Evolutionary conservation across 768 basidiomycete species (phyloP), one percentile per base, ranked within the genome.

Genomic region (Mycena maculata): DNA sequence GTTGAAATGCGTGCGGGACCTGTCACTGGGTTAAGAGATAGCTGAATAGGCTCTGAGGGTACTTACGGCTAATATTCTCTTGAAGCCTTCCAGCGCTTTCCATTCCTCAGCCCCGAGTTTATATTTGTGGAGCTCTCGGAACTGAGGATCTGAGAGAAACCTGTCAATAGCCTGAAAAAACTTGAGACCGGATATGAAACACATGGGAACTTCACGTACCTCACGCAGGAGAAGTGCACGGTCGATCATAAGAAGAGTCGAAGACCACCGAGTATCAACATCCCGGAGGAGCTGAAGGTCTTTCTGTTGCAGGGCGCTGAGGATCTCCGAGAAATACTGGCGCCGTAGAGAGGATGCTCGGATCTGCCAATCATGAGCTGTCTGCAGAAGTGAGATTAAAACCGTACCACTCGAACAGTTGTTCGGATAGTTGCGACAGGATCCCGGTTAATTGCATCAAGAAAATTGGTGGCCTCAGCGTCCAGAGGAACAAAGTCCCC

Each of bases 211-310:
- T 53, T 69, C 3, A 27, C 27, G 28, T 33, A 77, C 76, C 52
- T 67, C 60, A 38, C 71, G 69, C 33, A 78, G 71, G 39, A 72
- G 36, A 25, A 79, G 53, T 15, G 72, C 75, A 9, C 75, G 63
- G 20, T 76, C 69, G 52, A 77, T 73, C 77, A 79, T 79, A 0
- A 75, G n/a, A n/a, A n/a, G 59, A 8, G 78, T 75, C 20, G 76
- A 79, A 15, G 75, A 78, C 79, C 79, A 80, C 2, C 73, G 56
- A 20, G 75, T 76, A 22, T 65, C 64, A 47, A 80, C 74, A 65
- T 79, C 76, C 4, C 68, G 63, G 39, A 80, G 57, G 4, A 80
- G 75, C 53, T 80, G 74, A 22, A 76, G 71, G 25, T 74, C 68
- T 25, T 65, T 49, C 23, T 50, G 9, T 16, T 66, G 31, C 49